A percentile compares a stretch with the other conserved stretches of the same genome.
Conservation (phyloP, 2,329 filamentous ascomycete genomes). For the Aspergillus tubingensis region DNA sequence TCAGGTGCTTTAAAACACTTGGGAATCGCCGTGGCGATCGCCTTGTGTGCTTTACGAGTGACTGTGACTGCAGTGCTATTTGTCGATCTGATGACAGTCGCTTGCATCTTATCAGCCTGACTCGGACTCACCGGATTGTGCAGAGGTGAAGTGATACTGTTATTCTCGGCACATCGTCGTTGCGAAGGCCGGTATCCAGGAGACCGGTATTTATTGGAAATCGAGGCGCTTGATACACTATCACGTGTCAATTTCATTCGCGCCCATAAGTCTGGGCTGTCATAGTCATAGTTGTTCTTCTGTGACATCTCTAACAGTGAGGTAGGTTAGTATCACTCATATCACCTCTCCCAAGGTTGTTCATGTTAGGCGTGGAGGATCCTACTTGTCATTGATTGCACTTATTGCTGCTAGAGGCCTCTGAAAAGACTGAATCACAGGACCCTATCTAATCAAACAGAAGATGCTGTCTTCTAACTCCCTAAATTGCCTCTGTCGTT, state of each 20-base stretch:
- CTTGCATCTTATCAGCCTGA: no score
- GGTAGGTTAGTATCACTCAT: background rate
- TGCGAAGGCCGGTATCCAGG: no score
- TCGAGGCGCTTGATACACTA: slow-evolving; percentile 3
- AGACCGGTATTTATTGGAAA: slow-evolving; percentile 1
- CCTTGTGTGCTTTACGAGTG: no score
- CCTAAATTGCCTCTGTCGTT: background rate
- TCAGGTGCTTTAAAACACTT: no score
- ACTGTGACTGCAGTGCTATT: no score
- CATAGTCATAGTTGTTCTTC: background rate
- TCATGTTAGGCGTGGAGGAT: background rate
- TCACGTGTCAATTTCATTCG: slow-evolving; percentile 6
- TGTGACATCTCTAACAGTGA: background rate
- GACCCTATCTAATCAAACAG: background rate
- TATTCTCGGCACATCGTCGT: no score
- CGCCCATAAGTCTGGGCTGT: background rate
- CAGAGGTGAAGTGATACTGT: background rate
- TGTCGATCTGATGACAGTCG: no score
- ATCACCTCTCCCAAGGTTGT: background rate
- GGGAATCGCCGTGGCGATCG: no score
- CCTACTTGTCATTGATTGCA: background rate
- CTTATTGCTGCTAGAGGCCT: background rate
- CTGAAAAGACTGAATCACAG: background rate
- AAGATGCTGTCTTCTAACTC: no score
- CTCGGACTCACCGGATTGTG: no score